phyloP scores from a whole-genome alignment of 345 rosid genomes.

The Geranium rotundifolium region DNA sequence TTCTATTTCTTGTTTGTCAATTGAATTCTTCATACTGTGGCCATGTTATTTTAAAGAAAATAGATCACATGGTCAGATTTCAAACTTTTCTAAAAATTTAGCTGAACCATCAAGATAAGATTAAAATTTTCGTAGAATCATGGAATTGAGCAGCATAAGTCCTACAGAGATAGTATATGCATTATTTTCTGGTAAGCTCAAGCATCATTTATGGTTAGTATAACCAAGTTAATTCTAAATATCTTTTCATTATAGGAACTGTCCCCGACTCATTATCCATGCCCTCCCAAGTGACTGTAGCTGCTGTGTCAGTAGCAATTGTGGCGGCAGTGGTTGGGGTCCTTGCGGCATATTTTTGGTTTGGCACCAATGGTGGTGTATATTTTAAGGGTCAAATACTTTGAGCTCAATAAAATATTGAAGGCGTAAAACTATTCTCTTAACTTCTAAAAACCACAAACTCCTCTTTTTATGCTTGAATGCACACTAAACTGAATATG shows the following conservation, averaged over 20 bases:
- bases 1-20: too few relatives aligned
- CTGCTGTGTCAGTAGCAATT: constrained; percentile 57
- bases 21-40: too few relatives aligned
- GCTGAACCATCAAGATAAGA: too few relatives aligned
- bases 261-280: constrained; percentile 69
- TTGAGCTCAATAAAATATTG: constrained; percentile 22
- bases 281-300: constrained; percentile 74
- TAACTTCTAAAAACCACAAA: not conserved
- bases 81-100: too few relatives aligned
- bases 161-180: too few relatives aligned
- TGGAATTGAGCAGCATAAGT: too few relatives aligned
- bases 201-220: not conserved
- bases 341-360: constrained; percentile 74
- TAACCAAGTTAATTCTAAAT: constrained; percentile 18
- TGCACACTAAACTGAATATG: not conserved
- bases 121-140: too few relatives aligned
- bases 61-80: too few relatives aligned
- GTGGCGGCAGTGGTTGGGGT: constrained; percentile 68
- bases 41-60: too few relatives aligned
- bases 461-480: not conserved
- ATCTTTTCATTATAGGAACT: constrained; percentile 78
- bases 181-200: too few relatives aligned
- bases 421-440: constrained; percentile 2
- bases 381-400: constrained; percentile 43
- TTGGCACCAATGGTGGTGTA: constrained; percentile 62